These are phyloP conservation scores for Trypanosoma brucei DNA, from an alignment of 208 protist species.

Conservation along the genomic window DNA sequence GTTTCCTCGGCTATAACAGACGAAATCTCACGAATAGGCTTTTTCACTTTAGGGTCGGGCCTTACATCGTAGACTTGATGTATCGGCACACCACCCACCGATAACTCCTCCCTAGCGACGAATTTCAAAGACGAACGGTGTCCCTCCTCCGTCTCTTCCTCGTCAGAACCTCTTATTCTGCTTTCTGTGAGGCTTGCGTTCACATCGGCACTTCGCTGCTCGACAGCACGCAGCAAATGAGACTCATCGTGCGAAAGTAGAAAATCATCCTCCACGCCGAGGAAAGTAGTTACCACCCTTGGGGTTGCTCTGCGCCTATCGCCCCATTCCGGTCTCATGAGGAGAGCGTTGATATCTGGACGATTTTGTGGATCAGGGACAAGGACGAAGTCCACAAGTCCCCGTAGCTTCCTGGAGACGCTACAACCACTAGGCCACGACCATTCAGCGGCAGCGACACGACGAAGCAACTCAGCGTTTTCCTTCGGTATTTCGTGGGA, in stretches of 20 bases:
- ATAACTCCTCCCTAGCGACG: constrained; percentile 51
- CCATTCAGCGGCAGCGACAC: constrained; percentile 73
- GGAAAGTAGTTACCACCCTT: constrained; percentile 53
- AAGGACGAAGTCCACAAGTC: constrained; percentile 69
- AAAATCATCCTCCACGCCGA: constrained; percentile 85
- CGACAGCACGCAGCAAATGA: constrained; percentile 69
- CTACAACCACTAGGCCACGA: constrained; percentile 59
- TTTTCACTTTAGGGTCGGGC: constrained; percentile 43
- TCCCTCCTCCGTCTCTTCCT: constrained; percentile 7
- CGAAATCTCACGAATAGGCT: constrained; percentile 78
- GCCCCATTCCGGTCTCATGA: constrained; percentile 61
- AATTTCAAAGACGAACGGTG: constrained; percentile 58
- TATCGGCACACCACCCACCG: constrained; percentile 46
- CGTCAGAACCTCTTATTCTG: constrained; percentile 31
- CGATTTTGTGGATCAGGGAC: constrained; percentile 46
- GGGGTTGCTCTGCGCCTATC: constrained; percentile 69
- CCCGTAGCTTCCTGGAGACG: constrained; percentile 54
- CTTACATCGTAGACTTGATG: constrained; percentile 87
- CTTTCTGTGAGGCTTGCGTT: constrained; percentile 56
- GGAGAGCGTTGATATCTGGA: constrained; percentile 57
- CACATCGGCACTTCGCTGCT: constrained; percentile 77
- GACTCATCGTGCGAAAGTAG: constrained; percentile 76
- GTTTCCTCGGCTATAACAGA: constrained; percentile 76
- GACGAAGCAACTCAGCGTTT: constrained; percentile 60
- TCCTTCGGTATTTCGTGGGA: constrained; percentile 21